These are phyloP conservation scores for Sarocladiaceae sp. DNA, from an alignment of 2,329 filamentous ascomycete genomes.

Conservation along the genomic window DNA sequence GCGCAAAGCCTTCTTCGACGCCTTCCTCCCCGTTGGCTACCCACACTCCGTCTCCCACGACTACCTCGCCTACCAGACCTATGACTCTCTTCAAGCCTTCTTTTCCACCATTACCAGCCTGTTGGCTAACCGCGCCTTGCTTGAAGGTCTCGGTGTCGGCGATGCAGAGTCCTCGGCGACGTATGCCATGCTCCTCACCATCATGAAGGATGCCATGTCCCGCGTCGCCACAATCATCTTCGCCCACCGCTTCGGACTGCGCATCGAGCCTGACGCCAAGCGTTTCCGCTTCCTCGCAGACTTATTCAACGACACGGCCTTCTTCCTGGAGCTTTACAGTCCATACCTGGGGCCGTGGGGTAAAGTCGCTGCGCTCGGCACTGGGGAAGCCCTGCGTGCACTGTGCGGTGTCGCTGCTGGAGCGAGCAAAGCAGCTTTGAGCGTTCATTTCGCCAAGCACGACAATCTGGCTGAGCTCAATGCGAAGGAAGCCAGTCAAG, in stretches of 20 bases:
- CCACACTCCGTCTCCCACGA: constrained; percentile 80
- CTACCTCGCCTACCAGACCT: constrained; percentile 67
- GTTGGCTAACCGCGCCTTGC: constrained; percentile 73
- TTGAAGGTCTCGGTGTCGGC: constrained; percentile 75
- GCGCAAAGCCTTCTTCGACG: constrained; percentile 46
- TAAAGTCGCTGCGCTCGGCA: constrained; percentile 44
- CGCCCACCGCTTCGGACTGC: constrained; percentile 72
- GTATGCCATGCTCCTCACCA: constrained; percentile 71
- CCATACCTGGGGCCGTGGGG: constrained; percentile 57
- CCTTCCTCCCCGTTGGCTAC: constrained; percentile 84
- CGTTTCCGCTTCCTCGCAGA: constrained; percentile 82
- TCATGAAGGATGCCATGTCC: constrained; percentile 75
- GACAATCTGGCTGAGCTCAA: constrained; percentile 91
- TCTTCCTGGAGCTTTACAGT: constrained; percentile 78
- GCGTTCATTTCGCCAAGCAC: constrained; percentile 81
- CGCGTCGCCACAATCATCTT: constrained; percentile 81
- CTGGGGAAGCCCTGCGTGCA: constrained; percentile 44
- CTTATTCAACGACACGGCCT: constrained; percentile 79
- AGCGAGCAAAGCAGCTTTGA: constrained; percentile 83
- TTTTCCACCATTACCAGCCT: constrained; percentile 75
- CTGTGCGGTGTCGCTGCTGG: constrained; percentile 88
- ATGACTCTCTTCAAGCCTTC: constrained; percentile 77
- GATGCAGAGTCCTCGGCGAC: constrained; percentile 74
- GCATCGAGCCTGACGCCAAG: constrained; percentile 87
- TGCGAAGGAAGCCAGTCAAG: constrained; percentile 90